Conservation (phyloP, 140 eudicot genomes). For the Stevia rebaudiana region DNA sequence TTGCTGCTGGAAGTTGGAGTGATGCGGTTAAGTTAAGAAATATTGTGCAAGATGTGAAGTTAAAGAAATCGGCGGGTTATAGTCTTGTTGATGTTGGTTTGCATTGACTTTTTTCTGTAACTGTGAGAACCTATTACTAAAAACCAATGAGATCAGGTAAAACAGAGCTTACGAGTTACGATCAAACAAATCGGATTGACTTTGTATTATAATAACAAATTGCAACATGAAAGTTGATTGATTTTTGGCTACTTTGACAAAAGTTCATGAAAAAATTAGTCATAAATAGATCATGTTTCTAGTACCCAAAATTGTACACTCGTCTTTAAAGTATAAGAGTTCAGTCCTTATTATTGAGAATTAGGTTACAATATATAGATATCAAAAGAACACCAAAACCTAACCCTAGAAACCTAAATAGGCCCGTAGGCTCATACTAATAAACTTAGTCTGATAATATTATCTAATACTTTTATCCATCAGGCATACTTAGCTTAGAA, state of each 20-base stretch:
- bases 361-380: too few relatives aligned
- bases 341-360: too few relatives aligned
- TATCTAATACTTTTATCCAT: too few relatives aligned
- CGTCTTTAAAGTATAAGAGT: too few relatives aligned
- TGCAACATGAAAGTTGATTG: neutral
- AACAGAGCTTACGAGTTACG: neutral
- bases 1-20: constrained; percentile 59
- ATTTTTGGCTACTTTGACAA: neutral
- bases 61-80: constrained; percentile 46
- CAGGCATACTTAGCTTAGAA: constrained; percentile 2
- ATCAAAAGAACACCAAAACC: too few relatives aligned
- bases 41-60: constrained; percentile 31
- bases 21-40: constrained; percentile 53
- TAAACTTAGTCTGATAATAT: too few relatives aligned
- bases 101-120: constrained; percentile 3
- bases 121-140: neutral
- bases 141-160: neutral
- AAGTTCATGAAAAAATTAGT: neutral
- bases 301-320: neutral
- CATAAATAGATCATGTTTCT: constrained; percentile 1
- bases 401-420: too few relatives aligned
- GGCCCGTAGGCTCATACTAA: too few relatives aligned
- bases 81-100: constrained; percentile 46
- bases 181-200: constrained; percentile 1
- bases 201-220: neutral